Percentiles rank a stretch among this genome's conserved stretches.
These are phyloP conservation scores for Beauveria sp. DNA, from an alignment of 2,329 filamentous ascomycete species.

Conservation along the genomic window DNA sequence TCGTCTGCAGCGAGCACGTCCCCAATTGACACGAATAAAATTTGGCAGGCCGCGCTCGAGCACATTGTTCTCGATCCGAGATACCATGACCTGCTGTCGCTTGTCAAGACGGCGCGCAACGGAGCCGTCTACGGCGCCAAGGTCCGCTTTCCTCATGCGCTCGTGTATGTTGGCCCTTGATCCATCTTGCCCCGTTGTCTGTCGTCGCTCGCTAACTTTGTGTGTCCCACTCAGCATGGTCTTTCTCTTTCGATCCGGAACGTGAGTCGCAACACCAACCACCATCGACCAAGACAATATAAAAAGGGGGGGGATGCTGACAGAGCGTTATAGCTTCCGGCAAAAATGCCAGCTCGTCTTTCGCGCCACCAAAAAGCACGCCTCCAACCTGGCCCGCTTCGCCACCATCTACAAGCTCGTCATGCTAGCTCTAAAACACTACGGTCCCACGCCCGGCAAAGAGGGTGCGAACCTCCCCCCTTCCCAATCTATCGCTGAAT, in stretches of 20 bases:
- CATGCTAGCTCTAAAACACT: slow-evolving; percentile 66
- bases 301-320: slow-evolving; percentile 15
- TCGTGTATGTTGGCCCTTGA: slow-evolving; percentile 50
- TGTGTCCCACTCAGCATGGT: slow-evolving; percentile 61
- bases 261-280: slow-evolving; percentile 43
- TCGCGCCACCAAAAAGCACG: slow-evolving; percentile 83
- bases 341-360: slow-evolving; percentile 74
- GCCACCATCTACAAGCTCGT: slow-evolving; percentile 82
- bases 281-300: not conserved
- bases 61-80: slow-evolving; percentile 71
- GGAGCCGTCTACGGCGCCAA: slow-evolving; percentile 94
- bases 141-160: slow-evolving; percentile 94
- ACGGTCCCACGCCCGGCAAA: slow-evolving; percentile 50
- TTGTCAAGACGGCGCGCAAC: slow-evolving; percentile 92
- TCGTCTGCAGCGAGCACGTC: not conserved
- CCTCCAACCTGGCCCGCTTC: slow-evolving; percentile 84
- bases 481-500: not conserved
- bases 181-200: slow-evolving; percentile 29
- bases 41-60: slow-evolving; percentile 61
- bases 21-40: not conserved
- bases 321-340: slow-evolving; percentile 41
- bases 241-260: slow-evolving; percentile 88
- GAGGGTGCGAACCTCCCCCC: slow-evolving; percentile 33
- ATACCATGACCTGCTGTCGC: slow-evolving; percentile 75
- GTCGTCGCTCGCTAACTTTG: not conserved